Conservation (phyloP, 2,329 filamentous ascomycete genomes). For the Westerdykella sp. region DNA sequence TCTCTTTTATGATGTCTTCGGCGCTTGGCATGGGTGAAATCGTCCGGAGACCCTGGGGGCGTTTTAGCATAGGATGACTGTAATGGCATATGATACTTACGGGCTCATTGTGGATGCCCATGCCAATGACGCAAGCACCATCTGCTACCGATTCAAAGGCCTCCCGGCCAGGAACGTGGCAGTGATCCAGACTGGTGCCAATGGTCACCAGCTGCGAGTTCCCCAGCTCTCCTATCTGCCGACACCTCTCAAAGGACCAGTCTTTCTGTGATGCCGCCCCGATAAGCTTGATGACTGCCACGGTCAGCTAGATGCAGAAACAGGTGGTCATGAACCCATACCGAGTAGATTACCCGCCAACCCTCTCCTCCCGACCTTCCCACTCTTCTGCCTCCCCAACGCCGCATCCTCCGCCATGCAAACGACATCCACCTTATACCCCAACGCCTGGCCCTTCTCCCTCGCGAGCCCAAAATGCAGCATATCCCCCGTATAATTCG, state of each 20-base stretch:
- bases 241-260: constrained; percentile 42
- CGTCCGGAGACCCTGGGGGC: constrained; percentile 38
- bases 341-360: constrained; percentile 47
- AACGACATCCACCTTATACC: constrained; percentile 43
- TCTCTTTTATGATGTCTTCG: constrained; percentile 44
- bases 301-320: constrained; percentile 5
- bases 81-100: constrained; percentile 19
- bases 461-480: constrained; percentile 46
- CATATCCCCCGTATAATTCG: constrained; percentile 47
- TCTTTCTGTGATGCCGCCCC: constrained; percentile 42
- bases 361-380: constrained; percentile 45
- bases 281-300: constrained; percentile 43
- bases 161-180: constrained; percentile 47
- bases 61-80: not conserved
- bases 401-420: constrained; percentile 46
- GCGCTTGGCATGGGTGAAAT: constrained; percentile 45
- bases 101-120: constrained; percentile 50
- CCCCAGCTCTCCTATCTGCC: constrained; percentile 41
- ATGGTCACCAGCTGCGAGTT: constrained; percentile 46
- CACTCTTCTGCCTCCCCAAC: constrained; percentile 44
- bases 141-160: constrained; percentile 45
- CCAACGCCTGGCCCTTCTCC: constrained; percentile 42
- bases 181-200: constrained; percentile 48
- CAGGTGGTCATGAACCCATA: constrained; percentile 7
- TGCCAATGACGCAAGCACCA: constrained; percentile 37